Evolutionary conservation across 2,329 filamentous ascomycete species (phyloP).

Genomic region (Botryotinia calthae): DNA sequence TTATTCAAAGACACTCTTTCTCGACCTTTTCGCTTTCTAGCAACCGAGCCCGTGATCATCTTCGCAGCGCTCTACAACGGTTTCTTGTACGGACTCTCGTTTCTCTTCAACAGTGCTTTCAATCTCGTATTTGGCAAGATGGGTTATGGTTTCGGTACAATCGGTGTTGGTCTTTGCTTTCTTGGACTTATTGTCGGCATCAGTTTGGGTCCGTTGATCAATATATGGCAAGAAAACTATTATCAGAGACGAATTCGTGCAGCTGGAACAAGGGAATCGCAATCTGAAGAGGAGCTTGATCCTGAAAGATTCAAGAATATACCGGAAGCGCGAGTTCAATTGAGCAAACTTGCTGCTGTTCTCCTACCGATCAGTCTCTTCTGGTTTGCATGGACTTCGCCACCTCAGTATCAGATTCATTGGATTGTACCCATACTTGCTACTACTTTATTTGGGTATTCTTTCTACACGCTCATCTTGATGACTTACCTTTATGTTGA

Average conservation of each 20-base stretch:
- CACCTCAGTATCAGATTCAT: slow-evolving; percentile 23
- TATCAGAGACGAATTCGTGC: slow-evolving; percentile 45
- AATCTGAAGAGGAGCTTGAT: slow-evolving; percentile 1
- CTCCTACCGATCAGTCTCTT: slow-evolving; percentile 38
- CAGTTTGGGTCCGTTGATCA: slow-evolving; percentile 43
- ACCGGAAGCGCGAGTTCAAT: slow-evolving; percentile 45
- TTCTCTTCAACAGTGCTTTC: slow-evolving; percentile 43
- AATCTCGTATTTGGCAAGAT: slow-evolving; percentile 46
- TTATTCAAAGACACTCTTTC: slow-evolving; percentile 21
- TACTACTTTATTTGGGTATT: slow-evolving; percentile 49
- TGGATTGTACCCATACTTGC: slow-evolving; percentile 50
- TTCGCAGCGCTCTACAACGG: slow-evolving; percentile 60
- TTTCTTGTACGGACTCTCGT: slow-evolving; percentile 57
- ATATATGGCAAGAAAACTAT: slow-evolving; percentile 39
- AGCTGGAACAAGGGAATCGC: slow-evolving; percentile 21
- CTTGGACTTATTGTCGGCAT: slow-evolving; percentile 42
- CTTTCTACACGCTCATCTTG: slow-evolving; percentile 50
- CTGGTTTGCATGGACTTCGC: slow-evolving; percentile 42
- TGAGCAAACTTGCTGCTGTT: slow-evolving; percentile 43
- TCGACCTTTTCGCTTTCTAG: slow-evolving; percentile 51
- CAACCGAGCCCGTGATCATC: slow-evolving; percentile 58
- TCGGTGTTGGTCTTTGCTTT: slow-evolving; percentile 44
- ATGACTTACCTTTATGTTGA: slow-evolving; percentile 50
- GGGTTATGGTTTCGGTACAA: slow-evolving; percentile 44
- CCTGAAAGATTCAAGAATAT: slow-evolving; percentile 36